These are phyloP conservation scores for Marasmius sp. DNA, from an alignment of 1,284 basidiomycete species.

Conservation along the genomic window DNA sequence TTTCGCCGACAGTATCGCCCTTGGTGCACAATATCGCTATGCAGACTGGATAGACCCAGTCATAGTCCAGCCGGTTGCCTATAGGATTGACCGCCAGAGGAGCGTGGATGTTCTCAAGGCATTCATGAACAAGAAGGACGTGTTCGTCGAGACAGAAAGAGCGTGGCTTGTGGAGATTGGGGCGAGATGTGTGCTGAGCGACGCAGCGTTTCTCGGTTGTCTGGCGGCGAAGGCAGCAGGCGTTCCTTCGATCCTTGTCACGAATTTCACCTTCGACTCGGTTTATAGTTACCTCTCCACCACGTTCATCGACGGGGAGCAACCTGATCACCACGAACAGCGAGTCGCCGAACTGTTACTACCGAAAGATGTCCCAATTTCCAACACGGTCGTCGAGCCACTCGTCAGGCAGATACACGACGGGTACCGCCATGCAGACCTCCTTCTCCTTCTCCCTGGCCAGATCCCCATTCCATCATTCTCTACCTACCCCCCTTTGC, in stretches of 20 bases:
- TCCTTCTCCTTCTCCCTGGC: slow-evolving; percentile 70
- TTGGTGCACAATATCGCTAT: slow-evolving; percentile 62
- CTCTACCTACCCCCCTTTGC: slow-evolving; percentile 47
- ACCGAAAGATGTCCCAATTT: slow-evolving; percentile 51
- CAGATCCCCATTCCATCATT: slow-evolving; percentile 77
- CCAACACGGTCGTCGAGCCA: slow-evolving; percentile 47
- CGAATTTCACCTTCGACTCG: slow-evolving; percentile 82
- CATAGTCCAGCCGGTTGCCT: slow-evolving; percentile 71
- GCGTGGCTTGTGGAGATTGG: slow-evolving; percentile 54
- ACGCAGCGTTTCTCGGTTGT: slow-evolving; percentile 67
- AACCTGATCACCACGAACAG: slow-evolving; percentile 13
- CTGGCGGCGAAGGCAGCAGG: slow-evolving; percentile 63
- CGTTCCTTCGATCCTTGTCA: slow-evolving; percentile 69
- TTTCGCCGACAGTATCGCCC: slow-evolving; percentile 58
- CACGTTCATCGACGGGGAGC: slow-evolving; percentile 35
- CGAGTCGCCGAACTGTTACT: slow-evolving; percentile 23
- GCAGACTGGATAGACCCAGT: slow-evolving; percentile 68
- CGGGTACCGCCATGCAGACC: slow-evolving; percentile 73
- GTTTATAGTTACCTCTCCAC: slow-evolving; percentile 76
- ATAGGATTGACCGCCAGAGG: slow-evolving; percentile 68
- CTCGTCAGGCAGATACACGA: slow-evolving; percentile 60
- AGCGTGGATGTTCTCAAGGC: slow-evolving; percentile 61
- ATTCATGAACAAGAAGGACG: slow-evolving; percentile 58
- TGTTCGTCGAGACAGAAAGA: slow-evolving; percentile 54
- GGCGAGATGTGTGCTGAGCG: slow-evolving; percentile 67